Percentiles rank a stretch among this genome's conserved stretches.
Evolutionary conservation across 768 basidiomycete genomes (phyloP).

Genomic region (Kwoniella shandongensis): DNA sequence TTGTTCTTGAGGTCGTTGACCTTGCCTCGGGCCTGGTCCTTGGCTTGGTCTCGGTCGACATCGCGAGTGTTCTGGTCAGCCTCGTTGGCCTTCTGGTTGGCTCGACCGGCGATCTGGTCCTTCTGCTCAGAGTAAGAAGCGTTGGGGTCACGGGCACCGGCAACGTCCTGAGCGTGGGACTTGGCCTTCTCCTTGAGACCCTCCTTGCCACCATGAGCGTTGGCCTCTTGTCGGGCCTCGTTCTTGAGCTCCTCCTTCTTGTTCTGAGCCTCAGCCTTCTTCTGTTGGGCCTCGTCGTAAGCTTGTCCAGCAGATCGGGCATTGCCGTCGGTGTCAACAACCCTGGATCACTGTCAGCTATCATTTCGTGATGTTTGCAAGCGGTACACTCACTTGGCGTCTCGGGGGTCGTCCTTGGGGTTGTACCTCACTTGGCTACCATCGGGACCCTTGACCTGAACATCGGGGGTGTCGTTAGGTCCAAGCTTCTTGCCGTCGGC

Average conservation of each 20-base stretch:
- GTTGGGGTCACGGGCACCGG: conserved; percentile 46
- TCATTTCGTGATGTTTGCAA: neutral
- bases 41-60: conserved; percentile 28
- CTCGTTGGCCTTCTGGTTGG: conserved; percentile 46
- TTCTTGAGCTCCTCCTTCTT: conserved; percentile 39
- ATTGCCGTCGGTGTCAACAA: conserved; percentile 53
- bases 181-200: conserved; percentile 40
- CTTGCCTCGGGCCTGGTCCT: conserved; percentile 46
- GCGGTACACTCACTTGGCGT: conserved; percentile 44
- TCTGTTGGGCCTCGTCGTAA: conserved; percentile 48
- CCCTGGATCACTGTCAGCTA: conserved; percentile 18
- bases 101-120: conserved; percentile 43
- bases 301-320: conserved; percentile 48
- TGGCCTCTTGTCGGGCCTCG: conserved; percentile 36
- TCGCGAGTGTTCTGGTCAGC: conserved; percentile 26
- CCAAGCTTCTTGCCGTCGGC: conserved; percentile 56
- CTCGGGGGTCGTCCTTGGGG: conserved; percentile 58
- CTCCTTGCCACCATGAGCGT: conserved; percentile 23
- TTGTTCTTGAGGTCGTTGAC: conserved; percentile 58
- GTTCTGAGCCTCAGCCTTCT: conserved; percentile 43
- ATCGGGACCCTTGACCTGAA: conserved; percentile 59
- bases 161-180: conserved; percentile 48
- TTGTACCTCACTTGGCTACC: conserved; percentile 58
- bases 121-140: conserved; percentile 42
- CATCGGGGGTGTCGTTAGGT: conserved; percentile 58